phyloP scores from a whole-genome alignment of 2,329 filamentous ascomycete genomes.

The Fusarium piperis region DNA sequence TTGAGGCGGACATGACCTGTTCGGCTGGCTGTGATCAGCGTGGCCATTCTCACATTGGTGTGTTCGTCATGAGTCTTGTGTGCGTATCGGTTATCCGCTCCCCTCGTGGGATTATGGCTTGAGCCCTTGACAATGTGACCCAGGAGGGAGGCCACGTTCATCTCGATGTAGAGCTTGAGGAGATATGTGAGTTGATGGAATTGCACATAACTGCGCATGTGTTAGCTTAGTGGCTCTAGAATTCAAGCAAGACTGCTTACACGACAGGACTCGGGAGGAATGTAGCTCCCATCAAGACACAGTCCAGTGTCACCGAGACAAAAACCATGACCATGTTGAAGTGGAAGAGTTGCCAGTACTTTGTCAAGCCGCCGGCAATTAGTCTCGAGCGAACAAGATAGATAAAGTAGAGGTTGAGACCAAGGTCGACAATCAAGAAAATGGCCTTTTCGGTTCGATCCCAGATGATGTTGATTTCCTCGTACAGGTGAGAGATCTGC shows the following conservation, averaged over 20 bases:
- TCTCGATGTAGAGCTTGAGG: conserved; percentile 30
- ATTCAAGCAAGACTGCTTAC: background rate
- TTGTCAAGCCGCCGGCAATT: conserved; percentile 19
- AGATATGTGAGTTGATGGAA: conserved; percentile 31
- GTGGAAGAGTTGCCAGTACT: conserved; percentile 19
- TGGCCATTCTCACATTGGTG: conserved; percentile 11
- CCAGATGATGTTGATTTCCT: conserved; percentile 31
- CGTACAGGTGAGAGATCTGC: conserved; percentile 17
- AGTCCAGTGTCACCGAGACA: conserved; percentile 23
- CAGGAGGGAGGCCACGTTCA: conserved; percentile 18
- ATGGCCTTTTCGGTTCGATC: conserved; percentile 30
- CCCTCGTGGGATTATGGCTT: background rate
- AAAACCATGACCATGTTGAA: conserved; percentile 26
- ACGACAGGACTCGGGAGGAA: conserved; percentile 28
- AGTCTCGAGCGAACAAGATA: conserved; percentile 24
- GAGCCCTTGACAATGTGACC: conserved; percentile 29
- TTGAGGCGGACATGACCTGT: conserved; percentile 19
- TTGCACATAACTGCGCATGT: conserved; percentile 13
- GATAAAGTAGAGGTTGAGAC: conserved; percentile 30
- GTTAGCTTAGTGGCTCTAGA: background rate
- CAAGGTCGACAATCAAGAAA: conserved; percentile 21
- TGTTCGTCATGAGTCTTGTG: conserved; percentile 5
- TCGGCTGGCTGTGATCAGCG: conserved; percentile 21
- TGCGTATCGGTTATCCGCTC: background rate
- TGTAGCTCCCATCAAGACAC: conserved; percentile 26